Conservation (phyloP, 1,284 basidiomycete genomes). For the Leccinum griseonigrum region DNA sequence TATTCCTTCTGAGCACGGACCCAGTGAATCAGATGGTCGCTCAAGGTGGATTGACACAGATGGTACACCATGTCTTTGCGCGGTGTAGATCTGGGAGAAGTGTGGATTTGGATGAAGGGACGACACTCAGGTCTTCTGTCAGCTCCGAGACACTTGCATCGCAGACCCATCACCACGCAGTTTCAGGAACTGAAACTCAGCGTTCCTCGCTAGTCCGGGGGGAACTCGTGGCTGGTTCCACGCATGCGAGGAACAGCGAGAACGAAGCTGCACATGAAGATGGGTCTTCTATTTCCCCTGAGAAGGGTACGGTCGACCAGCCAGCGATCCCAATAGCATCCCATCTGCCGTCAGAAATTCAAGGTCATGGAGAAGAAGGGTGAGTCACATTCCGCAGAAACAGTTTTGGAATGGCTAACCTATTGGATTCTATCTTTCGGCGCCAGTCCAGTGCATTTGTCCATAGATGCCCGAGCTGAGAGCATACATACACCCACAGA, state of each 20-base stretch:
- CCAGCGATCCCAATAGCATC: background rate
- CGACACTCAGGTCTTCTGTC: conserved; percentile 18
- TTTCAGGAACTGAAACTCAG: conserved; percentile 11
- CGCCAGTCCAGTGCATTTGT: conserved; percentile 7
- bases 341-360: conserved; percentile 6
- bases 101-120: conserved; percentile 26
- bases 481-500: conserved; percentile 17
- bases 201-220: conserved; percentile 11
- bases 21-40: conserved; percentile 94
- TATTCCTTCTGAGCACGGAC: conserved; percentile 88
- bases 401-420: conserved; percentile 8
- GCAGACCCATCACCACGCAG: conserved; percentile 5
- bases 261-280: conserved; percentile 5
- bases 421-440: conserved; percentile 5
- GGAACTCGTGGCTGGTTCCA: conserved; percentile 3
- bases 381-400: conserved; percentile 13
- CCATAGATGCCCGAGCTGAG: conserved; percentile 14
- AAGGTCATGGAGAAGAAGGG: conserved; percentile 19
- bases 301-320: conserved; percentile 3
- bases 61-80: conserved; percentile 94
- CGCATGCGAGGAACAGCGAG: conserved; percentile 1
- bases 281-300: background rate
- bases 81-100: conserved; percentile 54
- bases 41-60: conserved; percentile 94
- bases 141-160: conserved; percentile 25